A percentile compares a stretch with the other conserved stretches of the same genome.
These are phyloP conservation scores for Botryobasidium botryosum DNA, from an alignment of 768 basidiomycete species.

Conservation along the genomic window DNA sequence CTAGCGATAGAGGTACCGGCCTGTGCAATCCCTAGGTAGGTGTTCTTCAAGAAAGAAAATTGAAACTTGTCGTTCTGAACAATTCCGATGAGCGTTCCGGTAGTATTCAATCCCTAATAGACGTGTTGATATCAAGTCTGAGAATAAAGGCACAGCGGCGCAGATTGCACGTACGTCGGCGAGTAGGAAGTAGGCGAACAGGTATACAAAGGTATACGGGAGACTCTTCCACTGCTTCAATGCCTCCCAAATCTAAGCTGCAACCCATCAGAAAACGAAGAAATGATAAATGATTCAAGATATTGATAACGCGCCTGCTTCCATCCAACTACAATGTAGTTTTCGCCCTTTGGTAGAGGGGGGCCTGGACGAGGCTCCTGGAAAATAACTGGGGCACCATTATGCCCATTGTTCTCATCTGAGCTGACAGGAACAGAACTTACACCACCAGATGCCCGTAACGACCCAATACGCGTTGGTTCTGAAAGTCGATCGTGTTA, in stretches of 20 bases:
- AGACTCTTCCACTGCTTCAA: conserved; percentile 58
- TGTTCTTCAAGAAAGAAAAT: conserved; percentile 69
- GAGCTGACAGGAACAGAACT: conserved; percentile 14
- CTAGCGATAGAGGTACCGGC: conserved; percentile 62
- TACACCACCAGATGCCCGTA: conserved; percentile 79
- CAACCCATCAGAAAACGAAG: not conserved
- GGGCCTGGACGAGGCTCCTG: conserved; percentile 77
- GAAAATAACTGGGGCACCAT: conserved; percentile 40
- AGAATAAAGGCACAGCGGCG: conserved; percentile 11
- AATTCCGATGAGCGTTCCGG: conserved; percentile 54
- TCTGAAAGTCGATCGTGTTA: conserved; percentile 20
- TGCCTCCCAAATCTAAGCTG: conserved; percentile 53
- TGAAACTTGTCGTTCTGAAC: conserved; percentile 67
- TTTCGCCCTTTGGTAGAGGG: conserved; percentile 55
- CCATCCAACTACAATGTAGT: conserved; percentile 70
- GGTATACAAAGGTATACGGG: conserved; percentile 68
- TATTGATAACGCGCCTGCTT: conserved; percentile 39
- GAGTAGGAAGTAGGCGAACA: conserved; percentile 61
- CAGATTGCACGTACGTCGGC: conserved; percentile 52
- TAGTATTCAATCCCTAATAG: conserved; percentile 59
- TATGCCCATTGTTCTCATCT: not conserved
- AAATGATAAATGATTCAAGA: not conserved
- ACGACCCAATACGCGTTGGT: conserved; percentile 65
- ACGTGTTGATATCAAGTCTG: not conserved
- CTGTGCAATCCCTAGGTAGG: conserved; percentile 61